phyloP scores from a whole-genome alignment of 1,139 yeast genomes.

The Suhomyces bolitotheri region DNA sequence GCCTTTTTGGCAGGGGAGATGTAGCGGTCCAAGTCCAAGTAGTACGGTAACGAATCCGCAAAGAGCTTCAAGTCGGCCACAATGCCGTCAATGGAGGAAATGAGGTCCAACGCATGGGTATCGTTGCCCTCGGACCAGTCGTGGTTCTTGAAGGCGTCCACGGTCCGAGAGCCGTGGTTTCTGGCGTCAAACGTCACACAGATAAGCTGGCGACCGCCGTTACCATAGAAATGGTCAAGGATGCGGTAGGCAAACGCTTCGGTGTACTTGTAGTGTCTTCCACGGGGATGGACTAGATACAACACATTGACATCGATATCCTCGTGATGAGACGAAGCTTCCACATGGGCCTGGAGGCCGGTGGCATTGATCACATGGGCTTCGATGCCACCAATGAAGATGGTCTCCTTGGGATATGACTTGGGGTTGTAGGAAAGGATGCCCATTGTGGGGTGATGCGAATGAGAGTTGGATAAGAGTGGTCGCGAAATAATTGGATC shows the following conservation, averaged over 20 bases:
- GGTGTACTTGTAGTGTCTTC: conserved; percentile 28
- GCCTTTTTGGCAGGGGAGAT: conserved; percentile 22
- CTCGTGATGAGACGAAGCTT: conserved; percentile 8
- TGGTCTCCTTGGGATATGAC: conserved; percentile 25
- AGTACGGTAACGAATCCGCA: conserved; percentile 50
- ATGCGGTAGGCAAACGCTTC: conserved; percentile 35
- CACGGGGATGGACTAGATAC: conserved; percentile 44
- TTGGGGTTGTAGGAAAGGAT: conserved; percentile 21
- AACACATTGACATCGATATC: conserved; percentile 38
- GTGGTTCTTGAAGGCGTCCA: conserved; percentile 36
- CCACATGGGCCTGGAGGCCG: conserved; percentile 27
- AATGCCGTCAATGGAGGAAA: conserved; percentile 51
- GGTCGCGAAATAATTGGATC: no score
- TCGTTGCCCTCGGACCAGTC: conserved; percentile 51
- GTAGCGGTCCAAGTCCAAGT: conserved; percentile 36
- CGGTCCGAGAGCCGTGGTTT: conserved; percentile 58
- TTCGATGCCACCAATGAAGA: conserved; percentile 35
- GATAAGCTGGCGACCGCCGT: conserved; percentile 28
- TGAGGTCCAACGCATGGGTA: conserved; percentile 56
- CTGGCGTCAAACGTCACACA: conserved; percentile 59
- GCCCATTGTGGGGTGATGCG: background rate
- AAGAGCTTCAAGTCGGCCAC: conserved; percentile 50
- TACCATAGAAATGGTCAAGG: conserved; percentile 29
- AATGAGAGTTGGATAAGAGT: background rate
- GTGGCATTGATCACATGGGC: conserved; percentile 38